Base-by-base conservation (phyloP, 2,329 filamentous ascomycete species). In the Calonectria crousiana region DNA sequence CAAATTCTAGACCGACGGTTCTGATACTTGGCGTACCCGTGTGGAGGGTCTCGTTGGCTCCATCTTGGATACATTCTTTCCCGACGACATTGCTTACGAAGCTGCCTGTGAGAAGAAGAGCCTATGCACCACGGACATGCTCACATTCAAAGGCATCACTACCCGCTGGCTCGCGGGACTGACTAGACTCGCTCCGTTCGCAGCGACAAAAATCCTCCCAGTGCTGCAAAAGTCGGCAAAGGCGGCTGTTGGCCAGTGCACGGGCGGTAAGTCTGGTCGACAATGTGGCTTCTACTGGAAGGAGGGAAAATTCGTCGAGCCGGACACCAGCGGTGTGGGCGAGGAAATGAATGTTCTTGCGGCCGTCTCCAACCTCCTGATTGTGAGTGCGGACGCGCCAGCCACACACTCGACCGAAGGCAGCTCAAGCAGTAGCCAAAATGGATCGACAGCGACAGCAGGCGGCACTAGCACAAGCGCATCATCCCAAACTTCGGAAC, bases 291-390 rank as follows among this genome's bases (percentile, higher is more conserved):
- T 62, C 26, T 62, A 62, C 14, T 62, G 56, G 56, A 62, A 18
- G 16, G 14, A 41, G 14, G 56, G 56, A 16, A 28, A 62, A 41
- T 62, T 28, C 13, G 36, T 62, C 36, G 10, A 62, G 23, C 56
- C 56, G 4, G 23, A 38, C 4, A 41, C 56, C 8, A 62, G 56
- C 16, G 56, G 56, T 18, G 56, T 23, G 13, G 56, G 56, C 8
- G 56, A 62, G 36, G 56, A 62, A 13, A 62, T 62, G 56, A 62
- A 62, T 41, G 56, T 62, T 62, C 56, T 62, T 18, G 56, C 56
- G 56, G 56, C 56, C 16, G 56, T 62, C 23, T 62, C 56, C 23
- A 62, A 62, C 34, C 56, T 62, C 18, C 41, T 62, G 56, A 62
- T 62, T 38, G 38, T 23, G 14, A 18, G 30, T 16, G 56, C 36